These are phyloP conservation scores for Stenocarpella maydis DNA, from an alignment of 2,329 filamentous ascomycete species.

Conservation along the genomic window DNA sequence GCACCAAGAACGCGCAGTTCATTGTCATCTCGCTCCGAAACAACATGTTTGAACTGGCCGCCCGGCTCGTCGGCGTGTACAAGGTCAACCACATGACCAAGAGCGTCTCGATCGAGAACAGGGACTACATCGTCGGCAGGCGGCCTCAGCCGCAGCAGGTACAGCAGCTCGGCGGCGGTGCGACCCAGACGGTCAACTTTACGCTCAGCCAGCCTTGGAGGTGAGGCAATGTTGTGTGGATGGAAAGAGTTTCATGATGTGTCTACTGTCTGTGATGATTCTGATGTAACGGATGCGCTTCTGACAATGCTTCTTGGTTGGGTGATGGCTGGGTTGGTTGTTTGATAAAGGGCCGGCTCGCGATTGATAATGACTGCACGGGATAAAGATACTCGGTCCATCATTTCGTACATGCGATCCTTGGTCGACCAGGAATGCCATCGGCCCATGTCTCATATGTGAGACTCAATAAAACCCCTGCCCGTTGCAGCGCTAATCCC, in stretches of 20 bases:
- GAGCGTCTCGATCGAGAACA: conserved; percentile 88
- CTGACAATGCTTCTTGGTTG: background rate
- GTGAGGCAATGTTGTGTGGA: background rate
- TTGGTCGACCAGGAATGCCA: too few relatives aligned
- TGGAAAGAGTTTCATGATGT: conserved; percentile 1
- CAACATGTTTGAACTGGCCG: conserved; percentile 99
- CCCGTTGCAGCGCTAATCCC: too few relatives aligned
- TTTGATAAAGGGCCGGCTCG: conserved; percentile 5
- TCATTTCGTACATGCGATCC: too few relatives aligned
- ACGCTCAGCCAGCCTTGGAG: conserved; percentile 36
- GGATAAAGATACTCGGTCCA: conserved; percentile 26
- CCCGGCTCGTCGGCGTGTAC: conserved; percentile 94
- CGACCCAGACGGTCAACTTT: conserved; percentile 36
- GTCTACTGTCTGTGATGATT: background rate
- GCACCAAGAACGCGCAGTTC: conserved; percentile 99
- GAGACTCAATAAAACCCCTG: too few relatives aligned
- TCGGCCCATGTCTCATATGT: too few relatives aligned
- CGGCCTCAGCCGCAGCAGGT: conserved; percentile 46
- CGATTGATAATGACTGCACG: conserved; percentile 32
- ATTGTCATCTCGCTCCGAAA: conserved; percentile 97
- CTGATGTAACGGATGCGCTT: conserved; percentile 14
- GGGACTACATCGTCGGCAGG: conserved; percentile 70
- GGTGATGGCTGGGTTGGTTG: background rate
- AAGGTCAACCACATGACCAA: conserved; percentile 99
- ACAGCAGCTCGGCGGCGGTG: conserved; percentile 38